Conservation (phyloP, 2,329 filamentous ascomycete genomes). For the Elsinoe ampelina region DNA sequence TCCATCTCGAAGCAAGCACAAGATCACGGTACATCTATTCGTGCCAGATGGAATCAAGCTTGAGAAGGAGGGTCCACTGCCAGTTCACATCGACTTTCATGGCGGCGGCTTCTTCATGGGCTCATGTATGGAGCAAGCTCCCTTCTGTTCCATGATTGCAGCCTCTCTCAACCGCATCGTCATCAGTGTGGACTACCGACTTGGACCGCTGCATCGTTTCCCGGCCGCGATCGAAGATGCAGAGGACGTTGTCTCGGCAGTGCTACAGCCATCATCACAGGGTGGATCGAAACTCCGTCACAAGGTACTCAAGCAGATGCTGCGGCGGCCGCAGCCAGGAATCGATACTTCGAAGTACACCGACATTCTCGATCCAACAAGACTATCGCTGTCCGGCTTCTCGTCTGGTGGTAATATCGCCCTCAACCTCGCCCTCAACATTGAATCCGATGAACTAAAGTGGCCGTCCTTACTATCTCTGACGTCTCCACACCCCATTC, state of each 20-base stretch:
- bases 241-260: constrained; percentile 37
- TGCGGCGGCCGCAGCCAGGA: constrained; percentile 9
- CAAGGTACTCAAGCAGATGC: constrained; percentile 23
- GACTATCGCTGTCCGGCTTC: constrained; percentile 37
- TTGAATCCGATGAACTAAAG: constrained; percentile 25
- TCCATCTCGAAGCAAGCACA: constrained; percentile 29
- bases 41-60: constrained; percentile 26
- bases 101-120: constrained; percentile 38
- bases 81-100: constrained; percentile 35
- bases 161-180: constrained; percentile 35
- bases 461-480: constrained; percentile 32
- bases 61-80: constrained; percentile 22
- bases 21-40: constrained; percentile 35
- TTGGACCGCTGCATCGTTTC: constrained; percentile 39
- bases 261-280: constrained; percentile 31
- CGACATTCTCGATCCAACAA: constrained; percentile 30
- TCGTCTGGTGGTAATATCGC: constrained; percentile 41
- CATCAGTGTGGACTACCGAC: constrained; percentile 40
- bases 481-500: constrained; percentile 28
- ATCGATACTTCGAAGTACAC: constrained; percentile 14
- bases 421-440: constrained; percentile 33
- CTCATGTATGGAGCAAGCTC: constrained; percentile 36
- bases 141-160: constrained; percentile 39
- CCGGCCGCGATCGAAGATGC: constrained; percentile 40
- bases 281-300: constrained; percentile 27